Conservation (phyloP, 352 stramenopile species). For the Phytophthora cryptogea region DNA sequence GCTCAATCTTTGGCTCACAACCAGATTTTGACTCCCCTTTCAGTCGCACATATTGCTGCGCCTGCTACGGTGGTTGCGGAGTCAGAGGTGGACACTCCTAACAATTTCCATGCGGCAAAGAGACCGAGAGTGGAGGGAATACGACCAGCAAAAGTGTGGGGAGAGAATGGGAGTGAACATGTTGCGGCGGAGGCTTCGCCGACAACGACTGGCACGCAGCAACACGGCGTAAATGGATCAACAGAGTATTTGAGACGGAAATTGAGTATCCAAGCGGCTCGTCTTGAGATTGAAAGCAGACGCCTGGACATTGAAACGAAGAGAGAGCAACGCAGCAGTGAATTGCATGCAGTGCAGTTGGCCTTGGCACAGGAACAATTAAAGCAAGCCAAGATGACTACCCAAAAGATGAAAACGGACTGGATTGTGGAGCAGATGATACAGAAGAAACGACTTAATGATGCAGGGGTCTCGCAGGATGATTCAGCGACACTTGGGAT, state of each 20-base stretch:
- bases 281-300: constrained; percentile 46
- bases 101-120: constrained; percentile 19
- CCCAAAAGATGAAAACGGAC: constrained; percentile 54
- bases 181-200: constrained; percentile 1
- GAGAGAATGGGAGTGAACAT: constrained; percentile 5
- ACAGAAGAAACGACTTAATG: constrained; percentile 54
- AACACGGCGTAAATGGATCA: constrained; percentile 12
- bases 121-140: constrained; percentile 10
- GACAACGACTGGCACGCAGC: constrained; percentile 1
- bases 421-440: constrained; percentile 60
- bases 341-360: constrained; percentile 52
- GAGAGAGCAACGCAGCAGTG: constrained; percentile 38
- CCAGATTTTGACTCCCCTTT: neutral
- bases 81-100: constrained; percentile 10
- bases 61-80: constrained; percentile 3
- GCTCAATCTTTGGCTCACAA: neutral
- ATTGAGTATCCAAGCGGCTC: constrained; percentile 43
- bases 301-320: constrained; percentile 54
- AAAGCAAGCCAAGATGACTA: constrained; percentile 50
- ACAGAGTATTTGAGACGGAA: constrained; percentile 50
- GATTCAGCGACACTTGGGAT: constrained; percentile 35
- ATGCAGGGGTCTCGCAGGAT: constrained; percentile 48
- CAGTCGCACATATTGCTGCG: constrained; percentile 1
- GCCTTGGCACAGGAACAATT: constrained; percentile 56
- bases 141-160: constrained; percentile 7